These are phyloP conservation scores for Xylariomycetidae sp. DNA, from an alignment of 2,329 filamentous ascomycete species.

Conservation along the genomic window DNA sequence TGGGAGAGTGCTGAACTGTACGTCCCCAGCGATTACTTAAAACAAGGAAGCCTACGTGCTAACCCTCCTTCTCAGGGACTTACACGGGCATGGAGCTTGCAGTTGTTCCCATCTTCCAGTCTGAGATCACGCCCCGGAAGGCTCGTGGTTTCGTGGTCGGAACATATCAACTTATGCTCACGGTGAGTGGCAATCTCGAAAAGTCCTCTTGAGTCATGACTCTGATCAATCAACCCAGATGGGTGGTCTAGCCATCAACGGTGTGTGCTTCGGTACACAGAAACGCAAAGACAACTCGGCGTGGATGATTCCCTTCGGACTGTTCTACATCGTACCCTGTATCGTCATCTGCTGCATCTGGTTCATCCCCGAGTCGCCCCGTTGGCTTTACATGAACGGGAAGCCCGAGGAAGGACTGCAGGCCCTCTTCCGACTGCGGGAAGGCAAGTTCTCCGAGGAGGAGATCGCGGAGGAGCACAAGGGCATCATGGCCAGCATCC, in stretches of 20 bases:
- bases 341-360: too few relatives aligned
- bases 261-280: neutral
- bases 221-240: neutral
- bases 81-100: slow-evolving; percentile 36
- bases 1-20: neutral
- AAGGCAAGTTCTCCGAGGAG: too few relatives aligned
- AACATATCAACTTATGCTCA: slow-evolving; percentile 28
- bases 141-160: slow-evolving; percentile 29
- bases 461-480: too few relatives aligned
- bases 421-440: too few relatives aligned
- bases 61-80: slow-evolving; percentile 4
- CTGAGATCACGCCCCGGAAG: slow-evolving; percentile 25
- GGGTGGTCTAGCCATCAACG: neutral
- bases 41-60: neutral
- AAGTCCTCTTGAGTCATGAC: slow-evolving; percentile 9
- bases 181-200: slow-evolving; percentile 22
- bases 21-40: neutral
- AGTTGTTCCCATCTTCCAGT: slow-evolving; percentile 29
- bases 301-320: too few relatives aligned
- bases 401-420: too few relatives aligned
- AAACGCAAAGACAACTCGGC: neutral
- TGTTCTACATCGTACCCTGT: too few relatives aligned
- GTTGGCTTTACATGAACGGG: too few relatives aligned
- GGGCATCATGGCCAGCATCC: too few relatives aligned
- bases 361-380: too few relatives aligned